A percentile compares a stretch with the other conserved stretches of the same genome.
phyloP scores from a whole-genome alignment of 306 rosid species.

The Sophora flavescens region DNA sequence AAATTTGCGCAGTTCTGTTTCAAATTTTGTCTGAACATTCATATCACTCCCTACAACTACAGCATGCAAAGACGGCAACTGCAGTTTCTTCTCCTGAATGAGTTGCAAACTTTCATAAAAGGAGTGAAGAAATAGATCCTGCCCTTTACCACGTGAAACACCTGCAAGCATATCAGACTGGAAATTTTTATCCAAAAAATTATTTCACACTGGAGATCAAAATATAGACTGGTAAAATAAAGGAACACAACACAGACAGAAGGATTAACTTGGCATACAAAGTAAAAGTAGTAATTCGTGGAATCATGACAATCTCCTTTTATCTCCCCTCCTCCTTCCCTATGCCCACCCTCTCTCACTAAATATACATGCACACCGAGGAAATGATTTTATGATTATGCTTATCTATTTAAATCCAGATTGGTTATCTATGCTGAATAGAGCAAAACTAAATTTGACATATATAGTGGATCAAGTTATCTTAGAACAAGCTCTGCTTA shows the following conservation, averaged over 20 bases:
- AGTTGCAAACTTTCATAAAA: conserved; percentile 74
- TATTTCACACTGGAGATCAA: conserved; percentile 31
- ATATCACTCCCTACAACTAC: conserved; percentile 92
- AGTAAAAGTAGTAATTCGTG: not conserved
- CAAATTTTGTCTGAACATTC: conserved; percentile 81
- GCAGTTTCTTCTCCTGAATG: conserved; percentile 75
- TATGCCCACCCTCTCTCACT: not conserved
- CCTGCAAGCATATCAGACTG: conserved; percentile 59
- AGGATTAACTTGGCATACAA: conserved; percentile 33
- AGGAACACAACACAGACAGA: conserved; percentile 12
- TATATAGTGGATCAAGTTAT: conserved; percentile 8
- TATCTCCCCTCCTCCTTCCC: conserved; percentile 3
- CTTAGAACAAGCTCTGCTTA: conserved; percentile 10
- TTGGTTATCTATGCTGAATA: not conserved
- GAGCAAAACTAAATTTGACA: conserved; percentile 19
- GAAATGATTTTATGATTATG: not conserved
- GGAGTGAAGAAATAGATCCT: conserved; percentile 92
- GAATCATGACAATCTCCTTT: conserved; percentile 30
- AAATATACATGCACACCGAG: not conserved
- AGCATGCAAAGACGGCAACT: conserved; percentile 87
- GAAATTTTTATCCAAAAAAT: not conserved
- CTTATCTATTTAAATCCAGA: conserved; percentile 15
- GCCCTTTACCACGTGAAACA: conserved; percentile 96
- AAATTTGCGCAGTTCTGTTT: conserved; percentile 78
- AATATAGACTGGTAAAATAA: conserved; percentile 15